Conservation (phyloP, 805 yeast genomes). For the Candida coleopterorum region DNA sequence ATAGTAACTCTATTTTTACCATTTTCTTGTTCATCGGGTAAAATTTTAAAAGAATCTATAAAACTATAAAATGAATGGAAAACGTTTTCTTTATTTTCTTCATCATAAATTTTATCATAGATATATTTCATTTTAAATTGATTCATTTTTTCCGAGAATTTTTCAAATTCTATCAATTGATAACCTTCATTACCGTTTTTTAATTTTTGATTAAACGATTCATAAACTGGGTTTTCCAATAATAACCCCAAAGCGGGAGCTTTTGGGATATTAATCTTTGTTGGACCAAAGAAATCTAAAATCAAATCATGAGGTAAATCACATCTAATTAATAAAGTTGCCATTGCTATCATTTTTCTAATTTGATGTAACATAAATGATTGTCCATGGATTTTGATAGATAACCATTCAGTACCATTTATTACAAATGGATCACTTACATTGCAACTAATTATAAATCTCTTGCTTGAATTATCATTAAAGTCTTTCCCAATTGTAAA, state of each 20-base stretch:
- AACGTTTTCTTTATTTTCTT: slow-evolving; percentile 82
- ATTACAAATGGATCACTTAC: slow-evolving; percentile 89
- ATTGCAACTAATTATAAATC: slow-evolving; percentile 74
- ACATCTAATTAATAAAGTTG: slow-evolving; percentile 76
- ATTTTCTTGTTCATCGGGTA: slow-evolving; percentile 25
- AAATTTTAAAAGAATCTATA: slow-evolving; percentile 67
- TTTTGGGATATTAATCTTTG: slow-evolving; percentile 85
- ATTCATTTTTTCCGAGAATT: slow-evolving; percentile 67
- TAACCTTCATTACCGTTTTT: slow-evolving; percentile 60
- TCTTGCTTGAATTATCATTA: slow-evolving; percentile 78
- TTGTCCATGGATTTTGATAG: slow-evolving; percentile 95
- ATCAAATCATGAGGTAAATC: slow-evolving; percentile 80
- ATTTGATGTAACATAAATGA: slow-evolving; percentile 98
- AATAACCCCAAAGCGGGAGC: slow-evolving; percentile 95
- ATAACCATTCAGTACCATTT: slow-evolving; percentile 93
- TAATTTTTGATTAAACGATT: slow-evolving; percentile 70
- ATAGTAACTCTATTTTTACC: slow-evolving; percentile 35
- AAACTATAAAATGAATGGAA: slow-evolving; percentile 89
- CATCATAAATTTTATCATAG: slow-evolving; percentile 87
- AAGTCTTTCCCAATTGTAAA: slow-evolving; percentile 77
- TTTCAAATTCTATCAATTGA: slow-evolving; percentile 63
- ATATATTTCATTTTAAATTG: slow-evolving; percentile 83
- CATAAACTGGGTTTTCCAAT: slow-evolving; percentile 89
- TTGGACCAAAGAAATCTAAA: slow-evolving; percentile 66
- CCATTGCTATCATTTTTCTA: slow-evolving; percentile 97